Evolutionary conservation across 345 rosid species (phyloP).

Genomic region (Raphanus raphanistrum): DNA sequence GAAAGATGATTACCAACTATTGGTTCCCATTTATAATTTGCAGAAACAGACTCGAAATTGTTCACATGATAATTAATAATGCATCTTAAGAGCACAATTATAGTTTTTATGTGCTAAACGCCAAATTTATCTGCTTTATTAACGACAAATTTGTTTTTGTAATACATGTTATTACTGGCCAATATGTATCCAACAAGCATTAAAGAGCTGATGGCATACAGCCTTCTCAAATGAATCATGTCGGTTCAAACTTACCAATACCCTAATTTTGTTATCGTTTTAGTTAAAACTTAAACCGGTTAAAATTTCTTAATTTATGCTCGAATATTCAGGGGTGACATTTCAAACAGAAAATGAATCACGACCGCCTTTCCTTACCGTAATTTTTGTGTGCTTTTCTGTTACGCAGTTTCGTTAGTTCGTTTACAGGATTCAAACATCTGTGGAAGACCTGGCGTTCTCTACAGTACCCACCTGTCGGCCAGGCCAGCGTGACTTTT

Average conservation of each 20-base stretch:
- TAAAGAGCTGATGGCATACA: constrained; percentile 20
- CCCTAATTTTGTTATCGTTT: background rate
- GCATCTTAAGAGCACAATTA: background rate
- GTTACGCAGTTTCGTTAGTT: background rate
- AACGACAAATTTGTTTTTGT: background rate
- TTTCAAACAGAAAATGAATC: background rate
- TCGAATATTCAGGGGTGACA: background rate
- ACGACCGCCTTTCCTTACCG: background rate
- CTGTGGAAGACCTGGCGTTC: constrained; percentile 1
- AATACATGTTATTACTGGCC: background rate
- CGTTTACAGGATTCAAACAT: constrained; percentile 1
- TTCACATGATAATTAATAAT: background rate
- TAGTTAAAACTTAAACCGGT: background rate
- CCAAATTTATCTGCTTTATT: background rate
- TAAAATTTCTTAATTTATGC: background rate
- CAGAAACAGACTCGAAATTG: no score
- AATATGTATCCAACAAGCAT: background rate
- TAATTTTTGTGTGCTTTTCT: background rate
- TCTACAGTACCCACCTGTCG: background rate
- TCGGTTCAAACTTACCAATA: background rate
- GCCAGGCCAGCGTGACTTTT: background rate
- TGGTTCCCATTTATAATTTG: background rate
- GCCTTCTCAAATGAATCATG: constrained; percentile 11
- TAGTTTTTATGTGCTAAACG: background rate
- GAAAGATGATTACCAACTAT: background rate